Base-by-base conservation (phyloP, 176 grass and related monocot genomes). In the Oryza meyeriana region DNA sequence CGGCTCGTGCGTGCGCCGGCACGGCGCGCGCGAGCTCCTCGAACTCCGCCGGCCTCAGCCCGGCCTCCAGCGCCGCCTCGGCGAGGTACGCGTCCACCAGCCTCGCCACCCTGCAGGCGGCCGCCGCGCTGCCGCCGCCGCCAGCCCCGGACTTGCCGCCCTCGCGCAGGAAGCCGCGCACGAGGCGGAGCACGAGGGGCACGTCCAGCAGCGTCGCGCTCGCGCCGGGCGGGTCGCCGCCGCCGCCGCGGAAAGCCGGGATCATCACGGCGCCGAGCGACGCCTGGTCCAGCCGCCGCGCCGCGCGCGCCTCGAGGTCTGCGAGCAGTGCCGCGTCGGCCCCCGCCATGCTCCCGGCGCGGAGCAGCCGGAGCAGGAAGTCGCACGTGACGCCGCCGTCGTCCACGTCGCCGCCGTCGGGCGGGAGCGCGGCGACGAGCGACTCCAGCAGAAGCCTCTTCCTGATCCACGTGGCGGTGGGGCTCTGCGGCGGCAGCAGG, bases 11-110 rank as follows among this genome's bases (percentile, higher is more conserved):
- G 45, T 92, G 85, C 24, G 76, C 69, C 10, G 94, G 92, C 16
- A 94, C 77, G 20, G 92, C 87, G 39, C 66, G 84, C 11, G 90
- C 94, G 36, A 97, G 85, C 73, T 92, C 90, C 79, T 92, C 94
- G 66, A 97, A 94, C 79, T 90, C 92, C n/a, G 70, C 71, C 17
- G 91, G 83, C 18, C 69, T 68, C 14, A 97, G 87, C 31, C 83
- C 94, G 22, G 83, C 74, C 76, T 97, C 92, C 31, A 97, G 85
- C 36, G 92, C 95, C n/a, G 77, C 86, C 86, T 94, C 92, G 0
- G 92, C 83, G 47, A 97, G 86, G 84, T 97, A 97, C 11, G 88
- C 90, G 62, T 97, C 95, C 22, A 94, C 90, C 27, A 94, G 86
- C 81, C 86, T 85, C 71, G 92, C 92, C 84, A 97, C 94, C 83